These are phyloP conservation scores for Paracorniculantispora psalliotae DNA, from an alignment of 2,329 filamentous ascomycete species.

Conservation along the genomic window DNA sequence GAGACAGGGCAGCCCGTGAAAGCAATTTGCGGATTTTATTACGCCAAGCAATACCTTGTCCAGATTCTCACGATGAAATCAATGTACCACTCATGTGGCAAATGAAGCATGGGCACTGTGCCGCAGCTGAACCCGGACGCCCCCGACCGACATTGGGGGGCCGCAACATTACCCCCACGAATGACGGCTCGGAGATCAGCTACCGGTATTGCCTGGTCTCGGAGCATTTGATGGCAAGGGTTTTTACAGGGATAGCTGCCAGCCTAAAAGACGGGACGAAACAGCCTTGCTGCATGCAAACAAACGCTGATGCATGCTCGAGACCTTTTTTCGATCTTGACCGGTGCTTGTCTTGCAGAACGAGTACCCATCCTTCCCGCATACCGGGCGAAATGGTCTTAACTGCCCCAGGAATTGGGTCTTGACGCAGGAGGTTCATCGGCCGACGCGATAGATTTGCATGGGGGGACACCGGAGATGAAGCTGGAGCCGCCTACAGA, in stretches of 20 bases:
- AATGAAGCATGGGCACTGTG: too few species aligned
- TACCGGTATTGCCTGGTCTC: background rate
- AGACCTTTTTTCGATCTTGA: background rate
- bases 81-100: too few species aligned
- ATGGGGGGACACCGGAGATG: background rate
- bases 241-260: background rate
- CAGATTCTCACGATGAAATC: too few species aligned
- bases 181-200: background rate
- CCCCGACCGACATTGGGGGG: background rate
- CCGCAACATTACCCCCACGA: background rate
- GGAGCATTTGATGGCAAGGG: background rate
- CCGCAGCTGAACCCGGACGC: background rate
- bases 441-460: background rate
- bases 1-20: background rate
- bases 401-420: too few species aligned
- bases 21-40: background rate
- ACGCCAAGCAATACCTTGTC: too few species aligned
- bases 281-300: background rate
- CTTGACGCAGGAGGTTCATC: too few species aligned
- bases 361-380: too few species aligned
- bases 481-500: background rate
- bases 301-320: background rate
- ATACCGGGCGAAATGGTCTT: too few species aligned
- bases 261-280: background rate
- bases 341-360: background rate